Evolutionary conservation across 106 monocot species (phyloP).

Genomic region (Iris macrosiphon): DNA sequence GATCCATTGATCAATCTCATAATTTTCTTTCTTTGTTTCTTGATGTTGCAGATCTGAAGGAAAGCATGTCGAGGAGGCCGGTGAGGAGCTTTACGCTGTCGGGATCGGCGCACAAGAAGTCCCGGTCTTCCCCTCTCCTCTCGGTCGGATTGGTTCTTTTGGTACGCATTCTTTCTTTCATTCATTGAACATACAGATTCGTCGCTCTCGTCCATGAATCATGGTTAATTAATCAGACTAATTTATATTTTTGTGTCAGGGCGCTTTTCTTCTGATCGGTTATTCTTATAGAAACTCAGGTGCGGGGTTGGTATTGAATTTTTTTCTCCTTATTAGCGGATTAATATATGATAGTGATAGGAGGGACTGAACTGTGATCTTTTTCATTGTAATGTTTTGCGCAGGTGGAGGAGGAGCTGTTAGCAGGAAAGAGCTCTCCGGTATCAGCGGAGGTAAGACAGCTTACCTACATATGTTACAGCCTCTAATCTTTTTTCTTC

Average conservation of each 20-base stretch:
- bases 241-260: slow-evolving; percentile 20
- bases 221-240: neutral
- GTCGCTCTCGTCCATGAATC: neutral
- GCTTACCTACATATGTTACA: neutral
- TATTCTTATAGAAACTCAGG: slow-evolving; percentile 62
- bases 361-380: neutral
- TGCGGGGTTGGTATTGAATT: slow-evolving; percentile 1
- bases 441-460: neutral
- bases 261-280: slow-evolving; percentile 49
- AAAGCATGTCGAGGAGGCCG: slow-evolving; percentile 36
- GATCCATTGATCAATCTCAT: too few relatives aligned
- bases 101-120: slow-evolving; percentile 26
- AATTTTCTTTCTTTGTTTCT: too few relatives aligned
- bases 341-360: too few relatives aligned
- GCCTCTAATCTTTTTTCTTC: neutral
- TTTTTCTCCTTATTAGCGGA: neutral
- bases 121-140: slow-evolving; percentile 36
- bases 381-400: neutral
- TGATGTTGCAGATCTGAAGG: too few relatives aligned
- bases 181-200: neutral
- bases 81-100: slow-evolving; percentile 20
- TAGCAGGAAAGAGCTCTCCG: neutral
- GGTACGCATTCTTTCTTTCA: slow-evolving; percentile 20
- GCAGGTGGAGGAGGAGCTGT: neutral
- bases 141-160: slow-evolving; percentile 44